Evolutionary conservation across 1,139 yeast species (phyloP), one percentile per base, ranked within the genome.

Genomic region (Suhomyces taliae): DNA sequence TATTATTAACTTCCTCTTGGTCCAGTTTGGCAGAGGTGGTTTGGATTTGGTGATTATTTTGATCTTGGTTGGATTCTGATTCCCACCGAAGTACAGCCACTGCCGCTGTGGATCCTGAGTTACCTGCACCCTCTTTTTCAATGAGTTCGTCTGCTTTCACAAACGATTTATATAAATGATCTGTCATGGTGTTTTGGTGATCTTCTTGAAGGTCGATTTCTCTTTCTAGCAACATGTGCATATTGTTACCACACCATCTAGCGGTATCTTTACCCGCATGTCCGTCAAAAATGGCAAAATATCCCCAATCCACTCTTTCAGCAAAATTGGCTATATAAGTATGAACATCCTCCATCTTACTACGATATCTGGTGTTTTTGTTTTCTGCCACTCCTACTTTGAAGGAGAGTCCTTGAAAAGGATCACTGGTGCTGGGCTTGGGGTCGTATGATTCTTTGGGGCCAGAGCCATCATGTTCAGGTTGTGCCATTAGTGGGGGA

Each of bases 321-420:
- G 93, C 95, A 70, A 87, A 93, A 68, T 93, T 90, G 57, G 95
- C 93, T 39, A 90, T 90, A 61, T 87, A 90, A 0, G 96, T 88
- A 64, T 93, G 98, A 9, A 95, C 95, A 65, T 93, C 99, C 64
- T 93, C 99, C 99, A 93, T 93, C 39, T 90, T 83, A 49, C 87
- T 81, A 50, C 99, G 76, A 63, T 85, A 91, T 52, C 87, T 82
- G 27, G 82, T 68, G 66, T 93, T 93, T 56, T 85, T 84, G 65
- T 90, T 93, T 59, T 90, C 97, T 10, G 96, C 84, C 12, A 91
- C 96, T 1, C 97, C 97, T 5, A 90, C 96, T 46, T 74, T 74
- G 61, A 85, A 86, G 8, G 88, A 82, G 35, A 82, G 71, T 34
- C 83, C 82, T 52, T 72, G 63, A 51, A 75, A 75, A 7, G 79